A percentile compares a stretch with the other conserved stretches of the same genome.
Evolutionary conservation across 371 early-diverging fungal genomes (phyloP).

Genomic region (Parasitella parasitica): DNA sequence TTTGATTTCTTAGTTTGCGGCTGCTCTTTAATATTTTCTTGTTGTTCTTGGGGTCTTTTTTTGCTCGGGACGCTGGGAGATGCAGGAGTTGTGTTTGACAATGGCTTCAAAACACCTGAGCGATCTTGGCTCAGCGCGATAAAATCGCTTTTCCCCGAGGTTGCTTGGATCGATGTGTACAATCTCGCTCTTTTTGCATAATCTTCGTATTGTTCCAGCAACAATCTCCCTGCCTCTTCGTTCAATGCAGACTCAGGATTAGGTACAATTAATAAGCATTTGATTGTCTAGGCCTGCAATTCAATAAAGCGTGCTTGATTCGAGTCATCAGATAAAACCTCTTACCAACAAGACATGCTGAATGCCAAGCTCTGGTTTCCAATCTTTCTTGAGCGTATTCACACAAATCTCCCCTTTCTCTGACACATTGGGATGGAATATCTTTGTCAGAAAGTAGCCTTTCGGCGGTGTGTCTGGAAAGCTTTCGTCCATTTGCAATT

Average conservation of each 20-base stretch:
- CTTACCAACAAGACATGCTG: conserved; percentile 77
- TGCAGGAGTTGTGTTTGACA: not conserved
- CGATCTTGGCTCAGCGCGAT: conserved; percentile 9
- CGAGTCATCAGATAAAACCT: not conserved
- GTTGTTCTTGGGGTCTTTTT: not conserved
- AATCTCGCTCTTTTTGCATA: conserved; percentile 77
- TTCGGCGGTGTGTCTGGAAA: conserved; percentile 81
- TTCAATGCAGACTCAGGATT: conserved; percentile 93
- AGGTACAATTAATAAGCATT: conserved; percentile 89
- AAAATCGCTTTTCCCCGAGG: conserved; percentile 31
- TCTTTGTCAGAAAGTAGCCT: conserved; percentile 82
- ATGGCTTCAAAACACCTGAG: not conserved
- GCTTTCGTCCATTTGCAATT: conserved; percentile 57
- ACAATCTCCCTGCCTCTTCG: conserved; percentile 85
- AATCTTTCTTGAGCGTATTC: conserved; percentile 89
- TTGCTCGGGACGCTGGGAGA: not conserved
- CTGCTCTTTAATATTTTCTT: not conserved
- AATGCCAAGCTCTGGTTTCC: conserved; percentile 83
- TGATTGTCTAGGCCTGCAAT: conserved; percentile 68
- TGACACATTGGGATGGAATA: conserved; percentile 94
- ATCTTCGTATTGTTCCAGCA: conserved; percentile 84
- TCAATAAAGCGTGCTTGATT: conserved; percentile 80
- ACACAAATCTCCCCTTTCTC: conserved; percentile 88
- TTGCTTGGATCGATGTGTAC: conserved; percentile 81
- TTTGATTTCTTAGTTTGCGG: conserved; percentile 5